Evolutionary conservation across 306 rosid species (phyloP).

Genomic region (Mimosa pudica): DNA sequence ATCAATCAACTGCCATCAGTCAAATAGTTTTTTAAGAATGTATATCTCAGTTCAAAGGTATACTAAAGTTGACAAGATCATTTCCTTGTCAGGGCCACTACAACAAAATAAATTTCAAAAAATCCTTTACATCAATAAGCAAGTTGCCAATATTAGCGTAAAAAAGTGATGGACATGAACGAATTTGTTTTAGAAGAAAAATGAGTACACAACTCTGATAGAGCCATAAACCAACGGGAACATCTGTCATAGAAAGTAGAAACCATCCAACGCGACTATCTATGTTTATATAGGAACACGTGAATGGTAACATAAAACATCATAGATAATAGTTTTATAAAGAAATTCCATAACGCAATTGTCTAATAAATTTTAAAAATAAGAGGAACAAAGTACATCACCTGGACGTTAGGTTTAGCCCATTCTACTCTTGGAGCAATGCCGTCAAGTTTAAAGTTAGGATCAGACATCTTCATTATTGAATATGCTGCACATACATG

Average conservation of each 20-base stretch:
- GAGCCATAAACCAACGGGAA: too few species aligned
- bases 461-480: conserved; percentile 63
- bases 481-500: conserved; percentile 72
- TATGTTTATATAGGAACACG: too few species aligned
- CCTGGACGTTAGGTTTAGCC: conserved; percentile 82
- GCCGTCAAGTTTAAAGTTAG: conserved; percentile 64
- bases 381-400: conserved; percentile 30
- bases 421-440: conserved; percentile 74
- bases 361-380: conserved; percentile 3
- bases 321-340: not conserved
- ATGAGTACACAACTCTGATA: too few species aligned
- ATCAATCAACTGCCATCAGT: conserved; percentile 34
- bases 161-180: not conserved
- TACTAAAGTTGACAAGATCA: too few species aligned
- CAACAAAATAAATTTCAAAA: conserved; percentile 15
- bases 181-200: too few species aligned
- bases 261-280: too few species aligned
- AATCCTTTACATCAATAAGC: not conserved
- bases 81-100: too few species aligned
- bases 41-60: too few species aligned
- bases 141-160: not conserved
- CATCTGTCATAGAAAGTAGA: too few species aligned
- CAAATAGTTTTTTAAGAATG: not conserved
- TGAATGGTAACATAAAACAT: too few species aligned
- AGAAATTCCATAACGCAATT: not conserved